Base-by-base conservation (phyloP, 441 rosid genomes). In the Breynia disticha region DNA sequence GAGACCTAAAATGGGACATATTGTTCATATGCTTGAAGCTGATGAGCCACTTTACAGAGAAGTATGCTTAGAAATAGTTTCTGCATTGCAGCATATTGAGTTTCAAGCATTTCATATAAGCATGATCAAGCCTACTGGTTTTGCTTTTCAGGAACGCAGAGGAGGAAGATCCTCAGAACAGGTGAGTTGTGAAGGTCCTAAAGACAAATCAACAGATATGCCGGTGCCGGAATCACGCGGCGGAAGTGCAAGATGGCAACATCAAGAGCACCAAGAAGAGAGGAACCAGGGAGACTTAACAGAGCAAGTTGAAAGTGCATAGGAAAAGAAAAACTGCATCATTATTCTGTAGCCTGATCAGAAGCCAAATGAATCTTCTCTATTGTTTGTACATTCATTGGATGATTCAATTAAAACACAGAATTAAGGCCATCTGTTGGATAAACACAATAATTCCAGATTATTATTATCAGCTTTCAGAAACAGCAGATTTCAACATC, bases 1-100 rank as follows among this genome's bases (percentile, higher is more conserved):
- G 70, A 69, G 98, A 61, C 98, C 93, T 1, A 90, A 85, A 68
- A 85, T 87, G 96, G 95, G 96, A 43, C 95, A 90, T 69, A 77
- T 90, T 16, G 78, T 90, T 63, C 96, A 90, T 69, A 83, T 87
- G 96, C 95, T 90, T 19, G 96, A 90, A 72, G 84, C 93, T 28
- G 96, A 90, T 21, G 95, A 85, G 55, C 77, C 79, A 10, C 81
- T 80, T 1, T 57, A 74, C 60, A 76, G 75, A 72, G 95, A 89
- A 74, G 95, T 81, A 71, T 53, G 67, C 22, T 6, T 49, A n/a
- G n/a, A n/a, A n/a, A n/a, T n/a, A n/a, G n/a, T n/a, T n/a, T n/a
- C n/a, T n/a, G n/a, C n/a, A n/a, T n/a, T n/a, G n/a, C n/a, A n/a
- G n/a, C n/a, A n/a, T n/a, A n/a, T n/a, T n/a, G n/a, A n/a, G n/a